Evolutionary conservation across 2,329 filamentous ascomycete genomes (phyloP).

Genomic region (Didymosphaeria variabile): DNA sequence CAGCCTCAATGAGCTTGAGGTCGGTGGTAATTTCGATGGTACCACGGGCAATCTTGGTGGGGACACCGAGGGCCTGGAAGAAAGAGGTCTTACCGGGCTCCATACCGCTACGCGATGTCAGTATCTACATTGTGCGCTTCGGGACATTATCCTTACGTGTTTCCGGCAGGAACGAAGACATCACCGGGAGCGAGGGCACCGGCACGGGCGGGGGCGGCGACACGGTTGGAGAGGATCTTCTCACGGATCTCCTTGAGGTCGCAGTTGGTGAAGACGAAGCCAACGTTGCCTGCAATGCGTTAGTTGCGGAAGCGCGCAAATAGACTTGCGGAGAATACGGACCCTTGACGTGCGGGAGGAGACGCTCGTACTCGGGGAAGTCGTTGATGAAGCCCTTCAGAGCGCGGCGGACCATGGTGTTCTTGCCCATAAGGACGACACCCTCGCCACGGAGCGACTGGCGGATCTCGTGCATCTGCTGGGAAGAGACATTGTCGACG

Average conservation of each 20-base stretch:
- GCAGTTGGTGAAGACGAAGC: constrained; percentile 97
- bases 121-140: constrained; percentile 12
- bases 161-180: constrained; percentile 95
- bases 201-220: constrained; percentile 96
- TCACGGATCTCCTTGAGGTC: constrained; percentile 93
- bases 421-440: constrained; percentile 98
- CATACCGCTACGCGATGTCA: constrained; percentile 72
- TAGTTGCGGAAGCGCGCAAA: constrained; percentile 21
- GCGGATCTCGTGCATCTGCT: constrained; percentile 99
- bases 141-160: constrained; percentile 67
- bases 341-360: constrained; percentile 92
- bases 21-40: constrained; percentile 99
- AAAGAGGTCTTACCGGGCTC: constrained; percentile 99
- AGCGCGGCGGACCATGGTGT: constrained; percentile 99
- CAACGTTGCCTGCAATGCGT: constrained; percentile 76
- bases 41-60: constrained; percentile 99
- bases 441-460: constrained; percentile 86
- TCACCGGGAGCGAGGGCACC: constrained; percentile 94
- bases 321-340: constrained; percentile 24
- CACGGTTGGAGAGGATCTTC: constrained; percentile 96
- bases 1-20: constrained; percentile 95
- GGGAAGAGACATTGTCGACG: constrained; percentile 96
- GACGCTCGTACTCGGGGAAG: constrained; percentile 96
- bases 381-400: constrained; percentile 93
- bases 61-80: constrained; percentile 99